Evolutionary conservation across 2,329 filamentous ascomycete genomes (phyloP).

Genomic region (Diplodia scrobiculata): DNA sequence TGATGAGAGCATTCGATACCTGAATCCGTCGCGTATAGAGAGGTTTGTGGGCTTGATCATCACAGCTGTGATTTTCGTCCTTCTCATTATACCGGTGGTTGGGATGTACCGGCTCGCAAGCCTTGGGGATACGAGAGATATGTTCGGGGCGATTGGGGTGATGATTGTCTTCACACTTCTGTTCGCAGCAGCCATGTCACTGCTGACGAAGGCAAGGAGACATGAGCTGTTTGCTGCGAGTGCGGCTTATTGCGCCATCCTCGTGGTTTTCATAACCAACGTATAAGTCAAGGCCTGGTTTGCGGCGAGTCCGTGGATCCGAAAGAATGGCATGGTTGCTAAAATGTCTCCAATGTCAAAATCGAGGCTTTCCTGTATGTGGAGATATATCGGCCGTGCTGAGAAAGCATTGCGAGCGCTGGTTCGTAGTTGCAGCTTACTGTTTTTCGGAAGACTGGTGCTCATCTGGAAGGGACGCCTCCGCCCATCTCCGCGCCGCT

Average conservation of each 20-base stretch:
- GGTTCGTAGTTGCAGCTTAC: too few species aligned
- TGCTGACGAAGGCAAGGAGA: conserved; percentile 42
- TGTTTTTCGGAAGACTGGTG: too few species aligned
- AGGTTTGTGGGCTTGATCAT: conserved; percentile 39
- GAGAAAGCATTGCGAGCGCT: too few species aligned
- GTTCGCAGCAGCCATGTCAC: conserved; percentile 44
- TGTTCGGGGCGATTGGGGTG: conserved; percentile 38
- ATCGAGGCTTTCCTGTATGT: too few species aligned
- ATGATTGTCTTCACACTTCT: conserved; percentile 40
- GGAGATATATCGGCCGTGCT: too few species aligned
- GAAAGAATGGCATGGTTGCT: too few species aligned
- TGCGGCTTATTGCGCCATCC: conserved; percentile 46
- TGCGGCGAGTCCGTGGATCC: too few species aligned
- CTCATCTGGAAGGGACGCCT: too few species aligned
- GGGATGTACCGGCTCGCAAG: conserved; percentile 35
- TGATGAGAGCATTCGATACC: conserved; percentile 33
- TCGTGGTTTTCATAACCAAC: conserved; percentile 43
- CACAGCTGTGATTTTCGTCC: conserved; percentile 38
- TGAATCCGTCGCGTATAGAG: conserved; percentile 36
- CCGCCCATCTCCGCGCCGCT: too few species aligned
- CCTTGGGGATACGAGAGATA: conserved; percentile 29
- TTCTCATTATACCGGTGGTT: conserved; percentile 39
- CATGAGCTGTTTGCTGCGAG: conserved; percentile 46
- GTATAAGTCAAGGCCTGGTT: too few species aligned
- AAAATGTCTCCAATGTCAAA: too few species aligned